Evolutionary conservation across 2,329 filamentous ascomycete species (phyloP).

Genomic region (Trichoderma cornu-damae): DNA sequence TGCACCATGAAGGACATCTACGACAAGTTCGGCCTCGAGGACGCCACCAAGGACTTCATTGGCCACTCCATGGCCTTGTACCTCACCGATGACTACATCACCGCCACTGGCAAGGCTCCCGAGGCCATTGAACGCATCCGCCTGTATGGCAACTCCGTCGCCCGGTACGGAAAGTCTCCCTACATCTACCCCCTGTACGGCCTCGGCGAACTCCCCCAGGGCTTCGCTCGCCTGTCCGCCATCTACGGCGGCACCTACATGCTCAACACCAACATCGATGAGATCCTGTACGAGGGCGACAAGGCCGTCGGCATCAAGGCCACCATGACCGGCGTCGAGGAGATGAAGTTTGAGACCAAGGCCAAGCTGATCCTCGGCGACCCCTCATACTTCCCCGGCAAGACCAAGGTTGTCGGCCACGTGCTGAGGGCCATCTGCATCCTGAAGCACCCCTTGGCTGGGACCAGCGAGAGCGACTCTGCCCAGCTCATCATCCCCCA

Average conservation of each 20-base stretch:
- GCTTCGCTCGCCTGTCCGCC: conserved; percentile 92
- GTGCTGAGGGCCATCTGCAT: conserved; percentile 96
- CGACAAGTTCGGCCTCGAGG: conserved; percentile 92
- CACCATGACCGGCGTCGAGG: conserved; percentile 85
- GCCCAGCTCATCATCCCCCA: conserved; percentile 96
- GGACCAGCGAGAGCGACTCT: conserved; percentile 84
- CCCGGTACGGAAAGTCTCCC: conserved; percentile 94
- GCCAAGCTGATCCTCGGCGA: conserved; percentile 94
- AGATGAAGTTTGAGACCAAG: conserved; percentile 95
- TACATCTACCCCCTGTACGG: conserved; percentile 99
- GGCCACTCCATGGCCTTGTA: conserved; percentile 98
- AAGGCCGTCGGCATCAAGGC: conserved; percentile 96
- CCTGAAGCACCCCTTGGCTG: conserved; percentile 87
- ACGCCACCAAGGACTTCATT: conserved; percentile 87
- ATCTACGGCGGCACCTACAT: conserved; percentile 99
- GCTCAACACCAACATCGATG: conserved; percentile 92
- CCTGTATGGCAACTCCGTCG: conserved; percentile 96
- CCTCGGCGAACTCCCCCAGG: conserved; percentile 92
- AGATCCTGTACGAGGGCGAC: conserved; percentile 75
- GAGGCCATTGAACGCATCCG: conserved; percentile 89
- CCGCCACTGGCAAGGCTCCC: conserved; percentile 63
- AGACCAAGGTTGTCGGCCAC: conserved; percentile 82
- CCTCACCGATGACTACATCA: conserved; percentile 83
- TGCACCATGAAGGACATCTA: conserved; percentile 98
- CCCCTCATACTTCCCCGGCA: conserved; percentile 91